Percentiles rank a stretch among this genome's conserved stretches.
Evolutionary conservation across 176 grass and related monocot genomes (phyloP).

Genomic region (Cymbopogon citratus): DNA sequence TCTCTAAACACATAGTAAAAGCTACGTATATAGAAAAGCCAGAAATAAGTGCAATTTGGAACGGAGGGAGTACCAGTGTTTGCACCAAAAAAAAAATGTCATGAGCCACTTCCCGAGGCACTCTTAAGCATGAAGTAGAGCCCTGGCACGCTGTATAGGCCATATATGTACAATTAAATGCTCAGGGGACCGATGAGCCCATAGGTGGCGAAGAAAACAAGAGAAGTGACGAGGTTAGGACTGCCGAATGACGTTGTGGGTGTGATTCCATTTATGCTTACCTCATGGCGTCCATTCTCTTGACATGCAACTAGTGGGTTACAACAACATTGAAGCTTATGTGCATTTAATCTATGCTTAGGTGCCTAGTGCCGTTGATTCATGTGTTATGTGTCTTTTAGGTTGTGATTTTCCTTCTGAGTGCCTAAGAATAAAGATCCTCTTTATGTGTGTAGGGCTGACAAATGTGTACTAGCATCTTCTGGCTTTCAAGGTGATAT

Average conservation of each 20-base stretch:
- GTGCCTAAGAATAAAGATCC: not conserved
- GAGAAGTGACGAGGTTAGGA: not conserved
- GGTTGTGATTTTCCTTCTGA: not conserved
- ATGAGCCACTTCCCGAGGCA: not conserved
- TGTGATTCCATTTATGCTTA: not conserved
- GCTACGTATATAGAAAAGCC: not conserved
- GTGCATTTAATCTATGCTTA: not conserved
- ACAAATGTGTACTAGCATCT: conserved; percentile 80
- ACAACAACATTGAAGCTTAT: not conserved
- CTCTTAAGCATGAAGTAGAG: not conserved
- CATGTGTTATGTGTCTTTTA: not conserved
- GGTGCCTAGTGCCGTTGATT: not conserved
- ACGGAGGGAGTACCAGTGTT: not conserved
- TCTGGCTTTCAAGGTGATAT: conserved; percentile 98
- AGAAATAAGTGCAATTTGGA: not conserved
- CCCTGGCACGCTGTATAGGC: not conserved
- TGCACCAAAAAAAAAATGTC: not conserved
- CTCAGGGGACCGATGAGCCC: not conserved
- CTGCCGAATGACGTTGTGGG: not conserved
- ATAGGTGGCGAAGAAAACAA: not conserved
- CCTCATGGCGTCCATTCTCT: not conserved
- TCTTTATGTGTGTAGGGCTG: conserved; percentile 46
- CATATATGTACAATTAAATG: not conserved
- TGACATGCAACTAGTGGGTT: not conserved
- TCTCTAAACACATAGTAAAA: not conserved